Percentiles rank a stretch among this genome's conserved stretches.
Conservation (phyloP, 177 flowering plant species). For the Vitis hybrid region DNA sequence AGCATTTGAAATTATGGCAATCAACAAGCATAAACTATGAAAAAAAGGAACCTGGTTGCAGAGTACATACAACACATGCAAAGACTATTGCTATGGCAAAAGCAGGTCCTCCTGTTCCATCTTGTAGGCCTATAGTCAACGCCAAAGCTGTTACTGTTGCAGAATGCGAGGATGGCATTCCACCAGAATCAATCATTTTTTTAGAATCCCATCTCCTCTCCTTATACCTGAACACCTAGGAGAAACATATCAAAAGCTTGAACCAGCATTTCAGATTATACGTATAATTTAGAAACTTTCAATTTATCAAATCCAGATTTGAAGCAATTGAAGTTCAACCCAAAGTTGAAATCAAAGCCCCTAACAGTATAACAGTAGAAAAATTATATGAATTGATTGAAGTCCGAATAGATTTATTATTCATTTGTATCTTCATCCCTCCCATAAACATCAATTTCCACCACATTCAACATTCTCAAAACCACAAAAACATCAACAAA, state of each 20-base stretch:
- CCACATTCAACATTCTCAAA: too few species aligned
- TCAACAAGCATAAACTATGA: neutral
- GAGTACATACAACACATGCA: constrained; percentile 43
- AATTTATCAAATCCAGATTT: too few species aligned
- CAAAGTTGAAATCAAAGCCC: too few species aligned
- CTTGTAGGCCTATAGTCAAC: constrained; percentile 38
- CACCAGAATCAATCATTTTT: constrained; percentile 45
- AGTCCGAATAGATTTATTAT: too few species aligned
- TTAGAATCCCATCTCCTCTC: constrained; percentile 48
- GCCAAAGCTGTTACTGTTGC: constrained; percentile 49
- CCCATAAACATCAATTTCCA: too few species aligned
- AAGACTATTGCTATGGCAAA: constrained; percentile 46
- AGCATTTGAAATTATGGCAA: too few species aligned
- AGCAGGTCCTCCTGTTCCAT: constrained; percentile 32
- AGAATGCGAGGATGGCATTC: constrained; percentile 58
- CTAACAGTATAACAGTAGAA: too few species aligned
- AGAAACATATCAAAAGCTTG: constrained; percentile 13
- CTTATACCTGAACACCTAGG: constrained; percentile 45
- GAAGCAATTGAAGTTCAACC: too few species aligned
- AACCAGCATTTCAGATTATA: constrained; percentile 1
- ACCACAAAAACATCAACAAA: too few species aligned
- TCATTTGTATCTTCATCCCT: too few species aligned
- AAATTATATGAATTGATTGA: too few species aligned
- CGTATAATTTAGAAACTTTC: too few species aligned
- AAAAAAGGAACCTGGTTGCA: neutral